Evolutionary conservation across 1,139 yeast species (phyloP).

Genomic region (Lodderomyces elongisporus): DNA sequence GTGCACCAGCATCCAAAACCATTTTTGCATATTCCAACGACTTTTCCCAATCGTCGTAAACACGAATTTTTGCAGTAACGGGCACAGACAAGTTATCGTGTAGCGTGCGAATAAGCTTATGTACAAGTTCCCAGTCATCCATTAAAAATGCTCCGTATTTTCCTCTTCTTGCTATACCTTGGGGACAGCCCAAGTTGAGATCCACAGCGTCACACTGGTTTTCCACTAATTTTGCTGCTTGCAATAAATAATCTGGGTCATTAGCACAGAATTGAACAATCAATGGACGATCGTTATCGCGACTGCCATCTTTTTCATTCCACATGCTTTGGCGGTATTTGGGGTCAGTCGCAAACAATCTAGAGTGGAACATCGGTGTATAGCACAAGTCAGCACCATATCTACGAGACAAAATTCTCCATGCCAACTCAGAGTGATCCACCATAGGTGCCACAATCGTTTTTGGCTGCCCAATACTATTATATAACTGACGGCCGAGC

Average conservation of each 20-base stretch:
- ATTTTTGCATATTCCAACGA: conserved; percentile 82
- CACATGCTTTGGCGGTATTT: conserved; percentile 79
- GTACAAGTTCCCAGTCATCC: conserved; percentile 94
- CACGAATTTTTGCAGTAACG: conserved; percentile 93
- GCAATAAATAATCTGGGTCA: conserved; percentile 77
- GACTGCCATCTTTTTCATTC: conserved; percentile 67
- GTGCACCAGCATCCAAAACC: conserved; percentile 95
- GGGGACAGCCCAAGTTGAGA: conserved; percentile 94
- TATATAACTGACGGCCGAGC: conserved; percentile 65
- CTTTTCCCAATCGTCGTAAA: conserved; percentile 80
- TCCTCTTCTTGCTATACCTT: conserved; percentile 93
- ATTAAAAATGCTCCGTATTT: conserved; percentile 91
- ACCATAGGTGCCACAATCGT: conserved; percentile 98
- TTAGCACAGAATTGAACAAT: conserved; percentile 96
- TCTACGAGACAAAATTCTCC: conserved; percentile 82
- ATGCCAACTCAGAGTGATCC: conserved; percentile 92
- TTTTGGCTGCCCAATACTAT: conserved; percentile 67
- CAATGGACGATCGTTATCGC: conserved; percentile 66
- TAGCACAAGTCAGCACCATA: conserved; percentile 94
- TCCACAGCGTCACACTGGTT: conserved; percentile 94
- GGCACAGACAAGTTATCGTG: conserved; percentile 76
- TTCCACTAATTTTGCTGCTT: conserved; percentile 76
- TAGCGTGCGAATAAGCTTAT: conserved; percentile 62
- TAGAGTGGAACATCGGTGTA: conserved; percentile 96
- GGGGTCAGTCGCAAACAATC: conserved; percentile 78